phyloP scores from a whole-genome alignment of 2,329 filamentous ascomycete species.

The Sporothrix dimorphospora region DNA sequence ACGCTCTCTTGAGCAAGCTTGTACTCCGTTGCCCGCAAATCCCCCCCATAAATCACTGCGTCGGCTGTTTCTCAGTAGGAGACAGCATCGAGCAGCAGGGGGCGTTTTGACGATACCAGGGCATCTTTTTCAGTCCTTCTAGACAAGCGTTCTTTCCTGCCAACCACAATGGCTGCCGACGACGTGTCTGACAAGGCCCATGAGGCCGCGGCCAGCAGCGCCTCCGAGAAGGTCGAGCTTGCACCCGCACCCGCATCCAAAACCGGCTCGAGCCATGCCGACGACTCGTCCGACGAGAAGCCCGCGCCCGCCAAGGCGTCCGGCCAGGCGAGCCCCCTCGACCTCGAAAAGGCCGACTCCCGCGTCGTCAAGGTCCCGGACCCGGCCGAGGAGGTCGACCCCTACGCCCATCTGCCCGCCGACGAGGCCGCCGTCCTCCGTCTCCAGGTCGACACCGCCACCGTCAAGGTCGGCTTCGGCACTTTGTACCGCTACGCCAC shows the following conservation, averaged over 20 bases:
- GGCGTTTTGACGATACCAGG: not conserved
- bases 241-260: conserved; percentile 33
- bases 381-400: conserved; percentile 46
- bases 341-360: conserved; percentile 50
- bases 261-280: conserved; percentile 44
- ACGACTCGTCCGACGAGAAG: conserved; percentile 38
- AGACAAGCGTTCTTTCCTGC: no score
- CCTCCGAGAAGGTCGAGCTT: not conserved
- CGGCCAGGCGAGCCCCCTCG: conserved; percentile 12
- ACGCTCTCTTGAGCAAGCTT: conserved; percentile 3
- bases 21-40: not conserved
- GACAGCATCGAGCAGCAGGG: conserved; percentile 9
- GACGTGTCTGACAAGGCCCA: conserved; percentile 32
- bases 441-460: conserved; percentile 67
- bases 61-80: conserved; percentile 3
- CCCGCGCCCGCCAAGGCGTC: conserved; percentile 4
- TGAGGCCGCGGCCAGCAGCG: conserved; percentile 29
- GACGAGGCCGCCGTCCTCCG: conserved; percentile 69
- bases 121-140: not conserved
- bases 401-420: conserved; percentile 64
- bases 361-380: conserved; percentile 41
- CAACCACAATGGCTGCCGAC: conserved; percentile 25
- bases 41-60: not conserved
- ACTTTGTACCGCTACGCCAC: conserved; percentile 73
- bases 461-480: conserved; percentile 64